Base-by-base conservation (phyloP, 495 filamentous ascomycete genomes). In the Neurospora discreta region DNA sequence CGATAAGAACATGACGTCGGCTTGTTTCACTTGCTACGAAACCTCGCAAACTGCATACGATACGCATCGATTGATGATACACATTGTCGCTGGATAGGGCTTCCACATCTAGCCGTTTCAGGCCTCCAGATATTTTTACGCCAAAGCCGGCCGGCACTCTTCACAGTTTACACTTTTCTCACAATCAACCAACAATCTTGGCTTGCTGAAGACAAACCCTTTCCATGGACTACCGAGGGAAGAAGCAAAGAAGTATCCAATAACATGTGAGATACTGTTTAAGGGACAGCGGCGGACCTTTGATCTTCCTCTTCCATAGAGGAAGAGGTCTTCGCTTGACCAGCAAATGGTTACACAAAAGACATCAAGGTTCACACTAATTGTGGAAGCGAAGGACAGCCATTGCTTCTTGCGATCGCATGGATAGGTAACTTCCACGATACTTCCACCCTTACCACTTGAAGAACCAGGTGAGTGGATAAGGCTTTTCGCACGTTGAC, bases 1-100 rank as follows among this genome's bases (percentile, higher is more conserved):
- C 70, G 70, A 72, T 73, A 72, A 72, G 52, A 69, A 39, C 71
- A 75, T 77, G 75, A 77, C 75, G 75, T 77, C 75, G 75, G 33
- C 68, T 65, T 30, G 52, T 18, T 43, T 58, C 23, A 15, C n/a
- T 69, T 40, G 15, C 36, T 11, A 41, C 26, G 0, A 20, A 26
- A 5, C 70, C 70, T 46, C 70, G 72, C 2, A 74, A 72, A 16
- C 5, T 75, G 70, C 70, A 74, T 75, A 65, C 52, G 9, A 5
- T 9, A 65, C 26, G 52, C 18, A 15, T 18, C 16, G 52, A 60
- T 16, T 60, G 52, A 60, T 60, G 52, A 60, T 60, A 23, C 23
- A 16, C 52, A 23, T 16, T 26, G 52, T 30, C 23, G 52, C 23
- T 33, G 52, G 52, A 18, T 6, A 13, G 13, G 46, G 30, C 23